These are phyloP conservation scores for Scheffersomyces illinoinensis DNA, from an alignment of 1,139 yeast species.

Conservation along the genomic window DNA sequence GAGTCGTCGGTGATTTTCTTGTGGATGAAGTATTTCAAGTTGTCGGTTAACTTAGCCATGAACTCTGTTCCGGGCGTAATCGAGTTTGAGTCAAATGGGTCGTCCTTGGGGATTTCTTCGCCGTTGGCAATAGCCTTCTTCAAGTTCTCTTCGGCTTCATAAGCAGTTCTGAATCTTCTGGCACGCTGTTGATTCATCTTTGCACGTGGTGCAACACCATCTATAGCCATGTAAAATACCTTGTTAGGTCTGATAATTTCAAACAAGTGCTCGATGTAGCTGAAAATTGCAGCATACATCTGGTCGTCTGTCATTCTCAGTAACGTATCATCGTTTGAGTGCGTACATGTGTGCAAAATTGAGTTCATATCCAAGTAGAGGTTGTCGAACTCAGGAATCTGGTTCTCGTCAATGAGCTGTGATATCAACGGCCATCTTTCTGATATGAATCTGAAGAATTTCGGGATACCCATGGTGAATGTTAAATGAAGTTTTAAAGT, in stretches of 20 bases:
- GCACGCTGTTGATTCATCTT: constrained; percentile 99
- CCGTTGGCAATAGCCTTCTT: constrained; percentile 66
- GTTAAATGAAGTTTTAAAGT: neutral
- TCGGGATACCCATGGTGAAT: constrained; percentile 79
- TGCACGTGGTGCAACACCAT: constrained; percentile 99
- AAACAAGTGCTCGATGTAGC: constrained; percentile 91
- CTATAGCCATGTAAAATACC: constrained; percentile 95
- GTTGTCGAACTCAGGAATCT: constrained; percentile 93
- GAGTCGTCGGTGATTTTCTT: constrained; percentile 88
- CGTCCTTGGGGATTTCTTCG: constrained; percentile 61
- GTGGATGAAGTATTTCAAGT: constrained; percentile 86
- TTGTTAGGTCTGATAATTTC: constrained; percentile 83
- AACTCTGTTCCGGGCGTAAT: constrained; percentile 99
- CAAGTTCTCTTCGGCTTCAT: constrained; percentile 82
- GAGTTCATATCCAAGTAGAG: constrained; percentile 97
- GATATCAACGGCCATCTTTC: constrained; percentile 99
- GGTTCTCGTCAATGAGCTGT: constrained; percentile 79
- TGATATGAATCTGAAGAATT: constrained; percentile 92
- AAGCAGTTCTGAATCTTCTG: constrained; percentile 92
- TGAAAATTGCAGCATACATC: constrained; percentile 89
- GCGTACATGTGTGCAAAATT: constrained; percentile 91
- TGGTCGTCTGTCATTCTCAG: constrained; percentile 81
- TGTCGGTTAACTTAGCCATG: constrained; percentile 85
- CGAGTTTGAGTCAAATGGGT: constrained; percentile 89
- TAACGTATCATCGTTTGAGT: constrained; percentile 65